Conservation (phyloP, 169 alveolate genomes). For the Cryptosporidium xiaoi region DNA sequence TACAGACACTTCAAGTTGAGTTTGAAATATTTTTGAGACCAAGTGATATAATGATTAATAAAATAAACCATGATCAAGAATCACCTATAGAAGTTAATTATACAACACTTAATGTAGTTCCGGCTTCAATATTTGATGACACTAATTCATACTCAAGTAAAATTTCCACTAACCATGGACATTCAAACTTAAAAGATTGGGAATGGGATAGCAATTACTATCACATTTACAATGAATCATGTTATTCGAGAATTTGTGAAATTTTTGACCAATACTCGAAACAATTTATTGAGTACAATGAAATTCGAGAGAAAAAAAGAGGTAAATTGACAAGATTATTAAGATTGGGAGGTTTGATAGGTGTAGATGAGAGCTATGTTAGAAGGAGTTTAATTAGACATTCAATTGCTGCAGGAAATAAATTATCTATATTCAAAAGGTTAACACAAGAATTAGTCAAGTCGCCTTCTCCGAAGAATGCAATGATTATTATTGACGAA, state of each 20-base stretch:
- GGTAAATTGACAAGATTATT: conserved; percentile 52
- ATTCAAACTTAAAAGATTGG: not conserved
- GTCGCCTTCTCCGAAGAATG: conserved; percentile 49
- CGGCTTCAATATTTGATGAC: not conserved
- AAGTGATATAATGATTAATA: conserved; percentile 55
- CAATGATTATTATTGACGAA: conserved; percentile 53
- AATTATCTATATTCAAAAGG: conserved; percentile 16
- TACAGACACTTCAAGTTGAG: conserved; percentile 40
- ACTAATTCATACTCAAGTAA: not conserved
- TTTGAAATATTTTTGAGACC: conserved; percentile 46
- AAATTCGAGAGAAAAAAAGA: not conserved
- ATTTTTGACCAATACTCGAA: conserved; percentile 38
- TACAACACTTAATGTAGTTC: not conserved
- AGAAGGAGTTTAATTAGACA: conserved; percentile 36
- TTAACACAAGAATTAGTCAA: conserved; percentile 44
- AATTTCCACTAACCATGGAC: not conserved
- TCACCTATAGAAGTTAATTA: not conserved
- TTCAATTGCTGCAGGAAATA: conserved; percentile 9
- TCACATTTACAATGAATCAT: conserved; percentile 21
- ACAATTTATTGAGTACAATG: not conserved
- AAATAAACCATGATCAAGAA: conserved; percentile 31
- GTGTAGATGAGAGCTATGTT: conserved; percentile 60
- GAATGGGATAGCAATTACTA: conserved; percentile 24
- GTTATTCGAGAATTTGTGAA: conserved; percentile 18
- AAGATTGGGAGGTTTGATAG: conserved; percentile 56